These are phyloP conservation scores for Backusella sp. DNA, from an alignment of 192 early-diverging fungal genomes.

Conservation along the genomic window DNA sequence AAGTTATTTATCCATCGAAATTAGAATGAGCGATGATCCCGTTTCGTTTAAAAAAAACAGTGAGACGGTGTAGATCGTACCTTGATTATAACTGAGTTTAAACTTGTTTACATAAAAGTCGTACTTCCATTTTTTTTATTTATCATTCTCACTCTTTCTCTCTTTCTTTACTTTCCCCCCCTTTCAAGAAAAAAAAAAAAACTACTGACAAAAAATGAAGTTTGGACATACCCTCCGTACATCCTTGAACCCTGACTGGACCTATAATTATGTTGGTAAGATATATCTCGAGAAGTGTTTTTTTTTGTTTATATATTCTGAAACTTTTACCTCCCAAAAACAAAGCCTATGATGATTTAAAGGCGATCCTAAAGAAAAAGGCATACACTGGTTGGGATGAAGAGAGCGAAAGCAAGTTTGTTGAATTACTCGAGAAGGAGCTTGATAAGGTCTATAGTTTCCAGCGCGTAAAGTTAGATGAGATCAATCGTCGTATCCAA, in stretches of 20 bases:
- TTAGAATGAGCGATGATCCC: not conserved
- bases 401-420: slow-evolving; percentile 81
- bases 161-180: not conserved
- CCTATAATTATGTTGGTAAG: slow-evolving; percentile 72
- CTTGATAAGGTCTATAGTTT: slow-evolving; percentile 87
- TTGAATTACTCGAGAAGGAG: slow-evolving; percentile 84
- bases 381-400: slow-evolving; percentile 67
- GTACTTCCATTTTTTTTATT: slow-evolving; percentile 16
- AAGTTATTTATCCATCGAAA: not conserved
- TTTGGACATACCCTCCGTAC: slow-evolving; percentile 85
- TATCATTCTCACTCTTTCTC: slow-evolving; percentile 7
- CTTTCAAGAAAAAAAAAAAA: not conserved
- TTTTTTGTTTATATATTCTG: not conserved
- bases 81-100: not conserved
- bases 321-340: not conserved
- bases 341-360: slow-evolving; percentile 78
- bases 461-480: slow-evolving; percentile 72
- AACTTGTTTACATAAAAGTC: not conserved
- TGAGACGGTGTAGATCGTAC: not conserved
- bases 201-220: slow-evolving; percentile 64
- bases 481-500: slow-evolving; percentile 71
- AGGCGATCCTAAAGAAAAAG: slow-evolving; percentile 75
- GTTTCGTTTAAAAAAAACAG: not conserved
- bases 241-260: slow-evolving; percentile 83
- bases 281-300: not conserved